Conservation (phyloP, 805 yeast species). For the Barnettozyma californica region DNA sequence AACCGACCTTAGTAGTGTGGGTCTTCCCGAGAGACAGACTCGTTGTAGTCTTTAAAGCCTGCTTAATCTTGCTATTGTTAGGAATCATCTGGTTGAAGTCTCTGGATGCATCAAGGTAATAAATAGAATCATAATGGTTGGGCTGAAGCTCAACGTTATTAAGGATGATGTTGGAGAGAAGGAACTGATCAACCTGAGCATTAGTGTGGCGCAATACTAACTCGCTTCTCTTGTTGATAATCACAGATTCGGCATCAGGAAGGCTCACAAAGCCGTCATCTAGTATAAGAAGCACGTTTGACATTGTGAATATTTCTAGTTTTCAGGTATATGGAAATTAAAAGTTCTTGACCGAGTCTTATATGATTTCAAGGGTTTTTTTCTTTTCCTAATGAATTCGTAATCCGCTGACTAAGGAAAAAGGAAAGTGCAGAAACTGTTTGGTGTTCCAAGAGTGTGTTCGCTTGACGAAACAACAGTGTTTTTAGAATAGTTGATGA, state of each 20-base stretch:
- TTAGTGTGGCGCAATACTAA: conserved; percentile 10
- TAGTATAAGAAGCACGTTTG: conserved; percentile 22
- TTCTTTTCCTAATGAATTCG: not conserved
- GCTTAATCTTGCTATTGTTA: conserved; percentile 21
- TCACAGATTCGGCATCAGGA: conserved; percentile 19
- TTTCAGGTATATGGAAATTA: not conserved
- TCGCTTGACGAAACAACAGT: too few relatives aligned
- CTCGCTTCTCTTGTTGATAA: conserved; percentile 16
- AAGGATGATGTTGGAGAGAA: conserved; percentile 24
- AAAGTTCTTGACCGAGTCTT: not conserved
- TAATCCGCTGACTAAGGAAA: conserved; percentile 1
- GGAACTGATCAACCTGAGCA: conserved; percentile 20
- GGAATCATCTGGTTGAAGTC: conserved; percentile 21
- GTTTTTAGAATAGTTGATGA: too few relatives aligned
- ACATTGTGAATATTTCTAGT: conserved; percentile 7
- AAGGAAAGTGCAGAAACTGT: not conserved
- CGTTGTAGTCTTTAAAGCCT: conserved; percentile 11
- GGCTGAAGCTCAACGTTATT: conserved; percentile 17
- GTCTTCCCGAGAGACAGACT: conserved; percentile 10
- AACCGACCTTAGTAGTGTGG: conserved; percentile 12
- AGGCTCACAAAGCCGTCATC: conserved; percentile 22
- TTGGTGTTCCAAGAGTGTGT: too few relatives aligned
- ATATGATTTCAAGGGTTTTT: not conserved
- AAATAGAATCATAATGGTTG: conserved; percentile 22
- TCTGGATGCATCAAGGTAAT: conserved; percentile 20